Base-by-base conservation (phyloP, 345 rosid species). In the Linum lewisii region DNA sequence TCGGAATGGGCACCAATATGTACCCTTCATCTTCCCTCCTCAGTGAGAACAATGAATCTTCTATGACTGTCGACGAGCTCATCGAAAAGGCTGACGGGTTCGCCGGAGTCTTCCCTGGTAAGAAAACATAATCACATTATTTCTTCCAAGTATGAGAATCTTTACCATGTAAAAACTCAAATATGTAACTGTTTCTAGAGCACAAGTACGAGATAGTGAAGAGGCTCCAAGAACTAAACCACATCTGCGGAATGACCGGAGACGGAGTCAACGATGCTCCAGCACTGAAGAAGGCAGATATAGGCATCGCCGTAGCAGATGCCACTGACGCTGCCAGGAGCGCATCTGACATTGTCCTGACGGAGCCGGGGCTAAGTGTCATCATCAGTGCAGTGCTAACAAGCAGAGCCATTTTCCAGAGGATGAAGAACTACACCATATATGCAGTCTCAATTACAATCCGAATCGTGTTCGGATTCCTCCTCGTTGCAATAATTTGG, bases 401-500 rank as follows among this genome's bases (percentile, higher is more conserved):
- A 5, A 87, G 95, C 77, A 73, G 95, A 58, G 88, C 85, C 47
- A 84, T 87, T 71, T 87, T 87, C 77, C 91, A 87, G 59, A 84
- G 91, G 72, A 87, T 87, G 95, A 87, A 87, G 78, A 87, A 84
- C 79, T 87, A 87, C 87, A 87, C 91, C 58, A 87, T 87, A 57
- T 84, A 87, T 44, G 95, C 91, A 0, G 92, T 87, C 53, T 87
- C 95, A 54, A 87, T 87, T 67, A 87, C 95, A 32, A 87, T 84
- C 32, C 88, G 95, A 68, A 81, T 87, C 50, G 91, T 87, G 69
- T 52, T 87, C 21, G 91, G 95, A 24, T 87, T 87, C 78, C 64
- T 87, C 76, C 85, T 87, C n/a, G 66, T 87, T 24, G 88, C 91
- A 61, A 78, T 87, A 44, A 76, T 81, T 42, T 87, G 91, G 95